phyloP scores from a whole-genome alignment of 768 basidiomycete species.

The Amanita inopinata region DNA sequence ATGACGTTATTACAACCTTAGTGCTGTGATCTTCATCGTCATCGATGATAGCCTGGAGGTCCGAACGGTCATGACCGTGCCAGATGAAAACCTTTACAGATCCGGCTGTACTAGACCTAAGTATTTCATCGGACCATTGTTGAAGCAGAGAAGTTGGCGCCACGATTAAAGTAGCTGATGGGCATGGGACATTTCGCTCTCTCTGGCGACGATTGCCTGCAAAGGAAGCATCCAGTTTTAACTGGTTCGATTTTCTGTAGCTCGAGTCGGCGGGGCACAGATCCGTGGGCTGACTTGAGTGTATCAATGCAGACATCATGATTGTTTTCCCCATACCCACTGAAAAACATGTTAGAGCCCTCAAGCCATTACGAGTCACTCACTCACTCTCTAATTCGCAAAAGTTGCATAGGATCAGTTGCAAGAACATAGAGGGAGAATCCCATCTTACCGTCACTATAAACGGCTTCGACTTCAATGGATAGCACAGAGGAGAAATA shows the following conservation, averaged over 20 bases:
- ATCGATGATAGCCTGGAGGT: slow-evolving; percentile 51
- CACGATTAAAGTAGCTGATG: slow-evolving; percentile 76
- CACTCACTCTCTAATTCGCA: slow-evolving; percentile 3
- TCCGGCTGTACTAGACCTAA: slow-evolving; percentile 67
- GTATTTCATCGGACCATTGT: slow-evolving; percentile 95
- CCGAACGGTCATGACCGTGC: slow-evolving; percentile 82
- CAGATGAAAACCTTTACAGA: slow-evolving; percentile 63
- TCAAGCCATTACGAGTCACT: too few species aligned
- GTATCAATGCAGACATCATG: slow-evolving; percentile 86
- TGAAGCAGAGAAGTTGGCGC: slow-evolving; percentile 83
- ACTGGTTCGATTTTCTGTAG: slow-evolving; percentile 39
- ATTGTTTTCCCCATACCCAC: slow-evolving; percentile 98
- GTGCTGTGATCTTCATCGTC: slow-evolving; percentile 41
- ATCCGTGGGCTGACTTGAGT: slow-evolving; percentile 50
- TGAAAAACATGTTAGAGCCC: too few species aligned
- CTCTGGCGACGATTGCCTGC: slow-evolving; percentile 24
- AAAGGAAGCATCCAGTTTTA: slow-evolving; percentile 58
- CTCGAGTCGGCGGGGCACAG: slow-evolving; percentile 19
- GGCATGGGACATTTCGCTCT: slow-evolving; percentile 22
- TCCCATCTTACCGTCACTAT: slow-evolving; percentile 31
- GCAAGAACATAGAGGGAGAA: not conserved
- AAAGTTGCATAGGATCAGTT: not conserved
- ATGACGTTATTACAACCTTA: slow-evolving; percentile 85
- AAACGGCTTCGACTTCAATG: not conserved
- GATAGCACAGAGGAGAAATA: not conserved